Base-by-base conservation (phyloP, 805 yeast species). In the Ogataea naganishii region DNA sequence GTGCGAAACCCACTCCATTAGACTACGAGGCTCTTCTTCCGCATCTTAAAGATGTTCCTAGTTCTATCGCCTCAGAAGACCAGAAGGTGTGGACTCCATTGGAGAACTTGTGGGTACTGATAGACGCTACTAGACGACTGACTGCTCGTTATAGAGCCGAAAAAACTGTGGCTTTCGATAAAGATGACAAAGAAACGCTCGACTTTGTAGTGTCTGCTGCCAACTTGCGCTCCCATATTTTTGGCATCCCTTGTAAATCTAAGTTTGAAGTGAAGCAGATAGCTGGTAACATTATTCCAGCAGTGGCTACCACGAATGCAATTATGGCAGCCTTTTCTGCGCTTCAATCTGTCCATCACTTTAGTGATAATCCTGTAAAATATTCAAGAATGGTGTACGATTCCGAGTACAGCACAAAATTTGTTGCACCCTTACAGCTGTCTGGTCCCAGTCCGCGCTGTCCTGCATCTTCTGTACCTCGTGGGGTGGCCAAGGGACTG, bases 211-310 rank as follows among this genome's bases (percentile, higher is more conserved):
- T 75, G 3, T 75, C 96, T 0, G 75, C 95, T 1, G 75, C 96
- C 0, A 85, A 86, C 45, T 62, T 88, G 27, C 66, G 96, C 39
- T 77, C 89, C 0, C 47, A 46, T 28, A 66, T 82, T 3, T 89
- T 88, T 48, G 62, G 66, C 15, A 86, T 88, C 33, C 81, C 76
- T 20, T 41, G 62, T 30, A 79, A 80, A 48, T 66, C 92, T 3
- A 78, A 82, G 36, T 92, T 94, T 49, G 95, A 85, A 36, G 72
- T 82, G 37, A 92, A 92, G 51, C 94, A 82, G 46, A 86, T 89
- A 39, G 98, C 98, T 0, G 99, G 99, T 5, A 92, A 89, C 53
- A 92, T 92, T 44, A 92, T 92, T 23, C 98, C 99, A 0, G 98
- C 98, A 0, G 88, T 94, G 43, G 97, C 98, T 5, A 92, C 98